These are phyloP conservation scores for Hypoxylon cercidicola DNA, from an alignment of 495 filamentous ascomycete species.

Conservation along the genomic window DNA sequence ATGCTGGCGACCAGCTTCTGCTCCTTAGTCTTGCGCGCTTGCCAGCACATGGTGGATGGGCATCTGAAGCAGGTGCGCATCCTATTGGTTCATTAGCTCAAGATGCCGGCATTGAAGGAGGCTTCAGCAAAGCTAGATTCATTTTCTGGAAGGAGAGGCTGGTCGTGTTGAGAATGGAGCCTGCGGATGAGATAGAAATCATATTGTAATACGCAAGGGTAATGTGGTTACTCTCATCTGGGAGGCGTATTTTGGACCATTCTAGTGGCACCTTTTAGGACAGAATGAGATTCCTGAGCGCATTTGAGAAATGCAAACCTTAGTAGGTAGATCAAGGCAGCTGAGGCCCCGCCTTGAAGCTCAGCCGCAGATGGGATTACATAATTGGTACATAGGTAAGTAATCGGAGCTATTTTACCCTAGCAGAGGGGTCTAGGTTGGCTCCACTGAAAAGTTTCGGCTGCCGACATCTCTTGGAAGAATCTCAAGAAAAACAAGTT, in stretches of 20 bases:
- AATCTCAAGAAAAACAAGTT: conserved; percentile 43
- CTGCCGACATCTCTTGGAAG: conserved; percentile 12
- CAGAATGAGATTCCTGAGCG: too few species aligned
- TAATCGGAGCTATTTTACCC: too few species aligned
- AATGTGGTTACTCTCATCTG: background rate
- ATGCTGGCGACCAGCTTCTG: background rate
- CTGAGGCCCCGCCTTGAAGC: background rate
- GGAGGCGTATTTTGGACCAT: background rate
- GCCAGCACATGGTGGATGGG: background rate
- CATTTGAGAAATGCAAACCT: too few species aligned
- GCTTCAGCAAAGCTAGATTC: background rate
- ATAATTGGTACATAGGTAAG: conserved; percentile 15
- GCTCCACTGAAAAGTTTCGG: conserved; percentile 26
- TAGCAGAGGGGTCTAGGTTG: conserved; percentile 12
- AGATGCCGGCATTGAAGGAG: background rate
- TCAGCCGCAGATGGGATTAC: conserved; percentile 9
- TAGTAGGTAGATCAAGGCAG: too few species aligned
- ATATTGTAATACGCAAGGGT: background rate
- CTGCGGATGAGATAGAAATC: background rate
- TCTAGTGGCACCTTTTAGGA: too few species aligned
- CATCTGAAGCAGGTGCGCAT: background rate
- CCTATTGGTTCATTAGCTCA: background rate
- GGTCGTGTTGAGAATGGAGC: background rate
- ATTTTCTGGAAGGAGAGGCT: conserved; percentile 1
- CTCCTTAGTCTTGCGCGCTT: background rate